Base-by-base conservation (phyloP, 495 filamentous ascomycete species). In the Durotheca rogersii region DNA sequence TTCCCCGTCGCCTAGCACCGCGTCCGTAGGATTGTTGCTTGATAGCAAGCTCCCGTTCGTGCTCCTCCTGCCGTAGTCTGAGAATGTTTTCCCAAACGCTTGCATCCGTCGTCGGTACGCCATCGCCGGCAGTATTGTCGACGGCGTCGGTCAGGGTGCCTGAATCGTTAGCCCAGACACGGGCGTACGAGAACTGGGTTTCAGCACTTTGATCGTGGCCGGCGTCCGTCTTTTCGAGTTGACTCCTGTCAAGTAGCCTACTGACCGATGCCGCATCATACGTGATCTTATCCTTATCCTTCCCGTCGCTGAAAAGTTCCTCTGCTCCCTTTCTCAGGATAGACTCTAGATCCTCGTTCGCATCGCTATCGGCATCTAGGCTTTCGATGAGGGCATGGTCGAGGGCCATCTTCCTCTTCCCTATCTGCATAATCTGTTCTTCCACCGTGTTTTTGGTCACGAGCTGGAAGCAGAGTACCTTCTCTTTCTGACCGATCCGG, bases 371-470 rank as follows among this genome's bases (percentile, higher is more conserved):
- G 1, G 80, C 79, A 39, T 86, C 87, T 79, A 97, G 88, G 27
- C 81, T 84, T 60, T 97, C 89, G 48, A 97, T 96, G 4, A 99
- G 81, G 1, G 92, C 82, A 62, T 96, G 91, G 48, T 96, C 93
- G 0, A 99, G 78, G 0, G 86, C 87, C 75, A 96, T 85, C 72
- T 99, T 99, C 69, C 88, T 94, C 51, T 91, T 87, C 5, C 93
- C 93, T 51, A 95, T 93, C 67, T 96, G 88, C 70, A 96, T 81
- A 41, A 99, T 97, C 60, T 92, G 93, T 67, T 99, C 94, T 66
- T 99, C 93, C 0, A 84, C 89, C 17, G 83, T 90, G 14, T 84
- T 81, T 9, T 91, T 84, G 2, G 92, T 96, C 71, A 94, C 89
- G 0, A 99, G 69, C 61, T 97, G 90, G 64, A 96, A 95, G 36